Conservation (phyloP, 1,139 yeast species). For the Scheffersomyces parashehatae region DNA sequence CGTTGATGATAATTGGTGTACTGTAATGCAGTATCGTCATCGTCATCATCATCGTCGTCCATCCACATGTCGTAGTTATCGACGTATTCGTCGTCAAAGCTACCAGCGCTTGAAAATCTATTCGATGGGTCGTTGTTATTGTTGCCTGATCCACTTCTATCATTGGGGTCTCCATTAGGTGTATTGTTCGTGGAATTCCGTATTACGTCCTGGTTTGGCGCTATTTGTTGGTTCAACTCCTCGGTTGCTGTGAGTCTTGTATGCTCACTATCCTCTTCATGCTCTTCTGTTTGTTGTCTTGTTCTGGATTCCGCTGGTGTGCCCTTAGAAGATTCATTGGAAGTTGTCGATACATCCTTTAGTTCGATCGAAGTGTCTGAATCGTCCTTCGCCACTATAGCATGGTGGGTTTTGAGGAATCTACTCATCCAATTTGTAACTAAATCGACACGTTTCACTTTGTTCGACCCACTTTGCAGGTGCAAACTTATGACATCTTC, state of each 20-base stretch:
- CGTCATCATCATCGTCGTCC: slow-evolving; percentile 16
- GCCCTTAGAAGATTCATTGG: not conserved
- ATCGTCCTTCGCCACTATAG: not conserved
- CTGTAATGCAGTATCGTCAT: slow-evolving; percentile 1
- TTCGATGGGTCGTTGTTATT: no score
- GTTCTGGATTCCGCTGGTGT: not conserved
- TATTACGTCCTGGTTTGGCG: no score
- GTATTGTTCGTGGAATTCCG: no score
- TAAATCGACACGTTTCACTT: not conserved
- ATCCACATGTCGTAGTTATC: slow-evolving; percentile 30
- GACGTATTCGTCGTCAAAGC: slow-evolving; percentile 28
- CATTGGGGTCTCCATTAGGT: no score
- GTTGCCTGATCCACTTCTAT: no score
- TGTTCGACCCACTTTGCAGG: not conserved
- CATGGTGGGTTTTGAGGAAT: not conserved
- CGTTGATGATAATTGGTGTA: slow-evolving; percentile 1
- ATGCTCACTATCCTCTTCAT: no score
- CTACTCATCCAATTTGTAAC: not conserved
- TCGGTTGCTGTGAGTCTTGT: no score
- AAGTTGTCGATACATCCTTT: not conserved
- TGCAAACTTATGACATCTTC: slow-evolving; percentile 29
- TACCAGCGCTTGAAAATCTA: slow-evolving; percentile 8
- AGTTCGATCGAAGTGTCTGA: not conserved
- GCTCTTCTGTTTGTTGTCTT: no score
- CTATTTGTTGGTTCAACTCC: no score